Conservation (phyloP, 2,329 filamentous ascomycete species). For the Diaporthe australafricana region DNA sequence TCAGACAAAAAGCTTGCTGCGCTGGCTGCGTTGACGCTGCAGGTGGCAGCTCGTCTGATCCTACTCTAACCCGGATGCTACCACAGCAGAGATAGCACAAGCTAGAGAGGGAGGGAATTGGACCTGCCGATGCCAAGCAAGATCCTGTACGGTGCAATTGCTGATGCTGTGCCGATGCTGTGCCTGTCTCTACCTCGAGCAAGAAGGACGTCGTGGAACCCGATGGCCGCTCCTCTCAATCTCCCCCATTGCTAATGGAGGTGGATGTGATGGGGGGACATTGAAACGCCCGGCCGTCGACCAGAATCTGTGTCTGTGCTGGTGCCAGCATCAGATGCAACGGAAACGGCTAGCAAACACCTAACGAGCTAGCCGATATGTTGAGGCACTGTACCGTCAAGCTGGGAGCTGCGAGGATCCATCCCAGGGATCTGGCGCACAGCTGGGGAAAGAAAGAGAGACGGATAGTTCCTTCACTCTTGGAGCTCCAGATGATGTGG, state of each 20-base stretch:
- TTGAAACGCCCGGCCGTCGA: not conserved
- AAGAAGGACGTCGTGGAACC: not conserved
- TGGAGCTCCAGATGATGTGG: not conserved
- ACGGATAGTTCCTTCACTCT: not conserved
- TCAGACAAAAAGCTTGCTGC: not conserved
- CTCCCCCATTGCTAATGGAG: not conserved
- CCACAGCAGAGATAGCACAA: not conserved
- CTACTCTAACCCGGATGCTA: not conserved
- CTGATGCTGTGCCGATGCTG: not conserved
- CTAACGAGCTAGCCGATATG: too few species aligned
- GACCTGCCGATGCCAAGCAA: not conserved
- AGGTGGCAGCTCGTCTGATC: constrained; percentile 19
- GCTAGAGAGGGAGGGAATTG: not conserved
- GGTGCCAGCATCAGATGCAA: not conserved
- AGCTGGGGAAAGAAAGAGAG: not conserved
- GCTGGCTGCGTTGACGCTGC: constrained; percentile 2
- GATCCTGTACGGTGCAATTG: too few species aligned
- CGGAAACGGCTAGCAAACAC: not conserved
- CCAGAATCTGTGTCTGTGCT: not conserved
- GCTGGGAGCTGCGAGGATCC: not conserved
- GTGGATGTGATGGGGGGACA: not conserved
- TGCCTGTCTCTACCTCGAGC: not conserved
- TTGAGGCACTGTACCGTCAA: not conserved
- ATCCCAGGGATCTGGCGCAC: not conserved
- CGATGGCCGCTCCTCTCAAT: not conserved